phyloP scores from a whole-genome alignment of 495 filamentous ascomycete species.

The Penicillium salamii region DNA sequence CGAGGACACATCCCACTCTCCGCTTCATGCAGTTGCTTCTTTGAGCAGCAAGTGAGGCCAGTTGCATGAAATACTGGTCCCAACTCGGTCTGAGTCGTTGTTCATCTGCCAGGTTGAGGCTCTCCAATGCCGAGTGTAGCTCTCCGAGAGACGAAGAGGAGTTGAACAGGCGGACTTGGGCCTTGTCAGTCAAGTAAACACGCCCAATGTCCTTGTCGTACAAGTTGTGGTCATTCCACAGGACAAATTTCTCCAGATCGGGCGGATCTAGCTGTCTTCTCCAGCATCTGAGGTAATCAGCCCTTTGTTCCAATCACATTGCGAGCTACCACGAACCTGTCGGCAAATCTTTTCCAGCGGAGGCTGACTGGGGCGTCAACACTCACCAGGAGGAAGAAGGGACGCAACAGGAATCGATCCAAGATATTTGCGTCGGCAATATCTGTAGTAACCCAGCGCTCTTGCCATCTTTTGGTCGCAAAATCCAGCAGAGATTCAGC shows the following conservation, averaged over 20 bases:
- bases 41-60: conserved; percentile 87
- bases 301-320: neutral
- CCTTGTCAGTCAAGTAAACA: conserved; percentile 69
- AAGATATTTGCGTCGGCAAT: conserved; percentile 66
- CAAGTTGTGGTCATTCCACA: conserved; percentile 71
- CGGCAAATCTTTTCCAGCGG: conserved; percentile 72
- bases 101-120: conserved; percentile 71
- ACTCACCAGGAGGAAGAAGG: conserved; percentile 89
- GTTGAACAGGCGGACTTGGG: conserved; percentile 83
- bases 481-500: conserved; percentile 70
- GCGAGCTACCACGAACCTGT: conserved; percentile 38
- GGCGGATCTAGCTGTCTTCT: conserved; percentile 42
- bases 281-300: conserved; percentile 36
- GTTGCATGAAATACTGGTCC: conserved; percentile 97
- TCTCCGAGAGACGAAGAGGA: conserved; percentile 65
- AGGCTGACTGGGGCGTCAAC: conserved; percentile 84
- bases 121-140: conserved; percentile 64
- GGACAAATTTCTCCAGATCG: conserved; percentile 74
- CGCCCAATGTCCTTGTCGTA: conserved; percentile 66
- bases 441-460: conserved; percentile 79
- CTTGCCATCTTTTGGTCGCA: conserved; percentile 80
- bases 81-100: conserved; percentile 85
- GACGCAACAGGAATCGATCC: conserved; percentile 70
- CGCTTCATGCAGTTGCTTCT: conserved; percentile 98
- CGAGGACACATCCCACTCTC: conserved; percentile 91